Conservation (phyloP, 371 early-diverging fungal genomes). For the Haplosporangium sp. region DNA sequence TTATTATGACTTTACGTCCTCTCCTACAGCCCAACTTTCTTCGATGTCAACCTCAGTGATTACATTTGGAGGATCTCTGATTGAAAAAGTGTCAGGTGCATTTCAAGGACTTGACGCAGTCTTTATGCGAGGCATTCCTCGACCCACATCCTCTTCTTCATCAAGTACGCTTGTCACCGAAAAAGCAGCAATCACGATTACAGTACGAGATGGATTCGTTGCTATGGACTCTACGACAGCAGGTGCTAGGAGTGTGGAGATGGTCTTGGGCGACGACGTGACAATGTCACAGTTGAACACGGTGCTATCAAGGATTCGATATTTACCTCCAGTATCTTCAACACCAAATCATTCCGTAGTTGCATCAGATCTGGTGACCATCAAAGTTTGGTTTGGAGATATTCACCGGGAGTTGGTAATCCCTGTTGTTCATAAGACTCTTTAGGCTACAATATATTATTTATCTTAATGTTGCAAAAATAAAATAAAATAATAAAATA, state of each 20-base stretch:
- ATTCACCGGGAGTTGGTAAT: conserved; percentile 34
- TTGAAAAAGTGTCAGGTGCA: conserved; percentile 61
- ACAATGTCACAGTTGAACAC: conserved; percentile 46
- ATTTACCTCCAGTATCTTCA: conserved; percentile 18
- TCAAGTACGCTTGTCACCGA: conserved; percentile 8
- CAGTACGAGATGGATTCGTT: conserved; percentile 23
- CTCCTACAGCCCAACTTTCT: conserved; percentile 34
- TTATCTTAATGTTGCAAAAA: neutral
- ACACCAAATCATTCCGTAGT: neutral
- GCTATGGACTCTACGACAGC: conserved; percentile 18
- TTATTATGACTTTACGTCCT: conserved; percentile 54
- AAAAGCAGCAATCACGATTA: conserved; percentile 26
- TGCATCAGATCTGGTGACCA: conserved; percentile 27
- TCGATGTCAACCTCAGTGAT: conserved; percentile 9
- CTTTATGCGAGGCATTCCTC: conserved; percentile 60
- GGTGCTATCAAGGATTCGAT: conserved; percentile 44
- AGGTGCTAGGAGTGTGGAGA: conserved; percentile 29
- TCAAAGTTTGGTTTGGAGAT: conserved; percentile 43
- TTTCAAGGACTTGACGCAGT: conserved; percentile 68
- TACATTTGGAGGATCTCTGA: conserved; percentile 12
- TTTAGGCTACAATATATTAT: neutral
- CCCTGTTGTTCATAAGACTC: conserved; percentile 26
- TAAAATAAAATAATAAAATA: no score
- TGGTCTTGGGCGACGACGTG: conserved; percentile 44
- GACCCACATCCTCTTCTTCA: conserved; percentile 6